phyloP scores from a whole-genome alignment of 768 basidiomycete species.

The Suillus fuscotomentosus region DNA sequence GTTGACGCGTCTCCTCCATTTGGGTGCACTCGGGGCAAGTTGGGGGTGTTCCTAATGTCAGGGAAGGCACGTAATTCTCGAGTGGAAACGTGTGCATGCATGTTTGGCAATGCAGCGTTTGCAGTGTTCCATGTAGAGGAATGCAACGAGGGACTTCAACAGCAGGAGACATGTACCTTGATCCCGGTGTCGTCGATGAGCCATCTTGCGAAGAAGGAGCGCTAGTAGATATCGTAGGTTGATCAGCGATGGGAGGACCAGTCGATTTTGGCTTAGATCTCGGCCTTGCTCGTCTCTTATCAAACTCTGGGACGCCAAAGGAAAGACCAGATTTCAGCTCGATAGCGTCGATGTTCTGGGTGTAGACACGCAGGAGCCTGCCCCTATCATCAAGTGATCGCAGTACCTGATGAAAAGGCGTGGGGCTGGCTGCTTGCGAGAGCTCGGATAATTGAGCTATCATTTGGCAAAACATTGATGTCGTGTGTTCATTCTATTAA shows the following conservation, averaged over 20 bases:
- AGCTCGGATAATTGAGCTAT: slow-evolving; percentile 78
- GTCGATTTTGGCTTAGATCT: slow-evolving; percentile 45
- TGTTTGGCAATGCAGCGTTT: slow-evolving; percentile 74
- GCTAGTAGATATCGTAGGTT: slow-evolving; percentile 12
- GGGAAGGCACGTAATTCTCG: slow-evolving; percentile 53
- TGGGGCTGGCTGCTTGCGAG: slow-evolving; percentile 71
- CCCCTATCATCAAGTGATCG: slow-evolving; percentile 74
- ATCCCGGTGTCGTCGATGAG: slow-evolving; percentile 21
- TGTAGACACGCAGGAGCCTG: slow-evolving; percentile 81
- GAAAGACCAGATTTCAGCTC: slow-evolving; percentile 85
- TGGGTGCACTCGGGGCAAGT: slow-evolving; percentile 78
- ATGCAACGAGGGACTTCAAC: slow-evolving; percentile 75
- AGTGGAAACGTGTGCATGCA: slow-evolving; percentile 77
- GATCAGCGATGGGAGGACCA: slow-evolving; percentile 13
- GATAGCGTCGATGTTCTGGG: slow-evolving; percentile 91
- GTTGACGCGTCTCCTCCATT: slow-evolving; percentile 64
- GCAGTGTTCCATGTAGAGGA: slow-evolving; percentile 86
- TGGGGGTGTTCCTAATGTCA: slow-evolving; percentile 63
- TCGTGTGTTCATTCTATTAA: slow-evolving; percentile 68
- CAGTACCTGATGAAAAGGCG: slow-evolving; percentile 76
- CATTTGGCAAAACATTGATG: slow-evolving; percentile 84
- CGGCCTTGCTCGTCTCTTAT: slow-evolving; percentile 53
- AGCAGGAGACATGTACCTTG: slow-evolving; percentile 50
- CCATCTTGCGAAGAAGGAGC: slow-evolving; percentile 14
- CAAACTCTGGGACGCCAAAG: slow-evolving; percentile 77